Base-by-base conservation (phyloP, 2,329 filamentous ascomycete species). In the Beauveria sp. region DNA sequence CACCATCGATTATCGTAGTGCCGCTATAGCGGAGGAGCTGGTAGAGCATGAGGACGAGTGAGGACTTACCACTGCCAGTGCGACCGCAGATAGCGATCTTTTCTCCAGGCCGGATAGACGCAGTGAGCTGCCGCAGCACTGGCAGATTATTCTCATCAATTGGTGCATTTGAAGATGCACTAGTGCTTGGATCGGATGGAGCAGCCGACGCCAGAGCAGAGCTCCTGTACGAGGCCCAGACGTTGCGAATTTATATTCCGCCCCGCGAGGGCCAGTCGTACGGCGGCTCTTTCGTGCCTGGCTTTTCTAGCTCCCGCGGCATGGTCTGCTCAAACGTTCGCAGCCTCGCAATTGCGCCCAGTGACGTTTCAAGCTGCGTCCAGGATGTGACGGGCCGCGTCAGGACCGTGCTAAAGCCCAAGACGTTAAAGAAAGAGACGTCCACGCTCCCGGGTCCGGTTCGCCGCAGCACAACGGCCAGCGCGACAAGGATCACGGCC, bases 101-200 rank as follows among this genome's bases (percentile, higher is more conserved):
- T 52, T 52, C 31, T 16, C 57, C 48, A 10, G 57, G 60, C 72
- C 66, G 7, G 59, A 75, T 68, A 8, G 66, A 67, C 10, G 73
- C 63, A 9, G 64, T 64, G 9, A 74, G 45, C 8, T 68, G 53
- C 8, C 66, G 63, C 9, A 74, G 66, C 4, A 70, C 66, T 10
- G 60, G 62, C 16, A 63, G 55, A 16, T 52, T 46, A 22, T 56
- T 46, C 5, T 63, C 10, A 22, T 22, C 22, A 22, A 22, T 22
- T 22, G 22, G 22, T 2, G 22, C 22, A 22, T 22, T 22, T 22
- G 22, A 22, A 22, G 22, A 22, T 22, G 22, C 22, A 22, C 22
- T 22, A 22, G 22, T 22, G 22, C 22, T 22, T 22, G 22, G 22
- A 3, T 22, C 22, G 22, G 2, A 22, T 22, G 22, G 22, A 22